Evolutionary conservation across 139 green algal genomes (phyloP), one percentile per base, ranked within the genome.

Genomic region (Picochlorum sp.): DNA sequence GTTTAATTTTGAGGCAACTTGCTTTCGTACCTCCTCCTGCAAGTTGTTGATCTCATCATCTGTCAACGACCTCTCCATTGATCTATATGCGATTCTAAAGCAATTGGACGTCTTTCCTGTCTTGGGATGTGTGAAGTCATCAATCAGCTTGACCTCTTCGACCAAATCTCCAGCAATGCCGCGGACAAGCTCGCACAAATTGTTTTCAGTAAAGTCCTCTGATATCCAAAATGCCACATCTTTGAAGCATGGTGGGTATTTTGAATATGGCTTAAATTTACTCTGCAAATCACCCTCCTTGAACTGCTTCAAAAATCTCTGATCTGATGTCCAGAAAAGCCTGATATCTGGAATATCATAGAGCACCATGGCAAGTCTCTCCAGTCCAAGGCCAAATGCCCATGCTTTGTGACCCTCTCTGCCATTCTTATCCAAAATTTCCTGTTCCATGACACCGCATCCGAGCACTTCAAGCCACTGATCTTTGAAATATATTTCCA

Each of bases 301-400:
- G 80, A 96, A 96, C 77, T 98, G 92, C 45, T 85, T 87, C 8
- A 84, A 74, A 83, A 98, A 97, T 45, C 90, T 81, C 69, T 90
- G 59, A 76, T 98, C 90, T 3, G 78, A 65, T 18, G 81, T 82
- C 92, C 92, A 97, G 76, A 98, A 97, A 20, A 97, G 81, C 20
- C 91, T 83, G 71, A 99, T 99, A 78, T 99, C 94, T 13, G 94
- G 88, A 65, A 99, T 97, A 62, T 95, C 83, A 70, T 98, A 99
- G 24, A 98, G 84, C 44, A 98, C 87, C 92, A 98, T 98, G 20
- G 92, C 92, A 51, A 98, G 77, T 15, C 92, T 79, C 82, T 99
- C 94, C 66, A 99, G 73, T 47, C 94, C 94, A 31, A 98, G 83
- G 8, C 77, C 64, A 24, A 83, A 83, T 1, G 79, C 79, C 76